Evolutionary conservation across 305 asterid species (phyloP).

Genomic region (Fraxinus greggii): DNA sequence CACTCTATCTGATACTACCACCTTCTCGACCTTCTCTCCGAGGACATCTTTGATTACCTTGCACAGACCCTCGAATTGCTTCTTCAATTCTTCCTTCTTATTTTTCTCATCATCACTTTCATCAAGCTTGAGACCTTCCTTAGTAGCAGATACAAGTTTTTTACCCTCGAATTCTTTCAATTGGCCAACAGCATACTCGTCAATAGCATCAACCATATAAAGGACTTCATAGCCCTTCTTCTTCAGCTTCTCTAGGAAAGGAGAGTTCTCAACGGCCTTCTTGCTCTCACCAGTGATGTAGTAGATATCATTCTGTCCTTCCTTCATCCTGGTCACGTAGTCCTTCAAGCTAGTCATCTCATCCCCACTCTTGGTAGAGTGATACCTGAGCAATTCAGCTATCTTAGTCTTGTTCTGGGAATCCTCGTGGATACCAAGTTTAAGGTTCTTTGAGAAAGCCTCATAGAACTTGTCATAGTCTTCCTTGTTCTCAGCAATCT

Average conservation of each 20-base stretch:
- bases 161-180: not conserved
- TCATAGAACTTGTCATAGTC: not conserved
- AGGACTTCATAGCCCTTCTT: not conserved
- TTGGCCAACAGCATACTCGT: not conserved
- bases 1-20: not conserved
- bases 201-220: not conserved
- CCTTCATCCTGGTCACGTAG: not conserved
- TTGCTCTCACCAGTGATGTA: not conserved
- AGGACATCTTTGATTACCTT: not conserved
- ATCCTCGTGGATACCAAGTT: not conserved
- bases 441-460: not conserved
- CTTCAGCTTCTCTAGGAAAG: not conserved
- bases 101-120: not conserved
- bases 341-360: not conserved
- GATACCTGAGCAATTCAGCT: not conserved
- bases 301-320: not conserved
- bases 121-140: not conserved
- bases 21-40: not conserved
- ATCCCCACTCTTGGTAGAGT: not conserved
- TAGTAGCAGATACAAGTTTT: not conserved
- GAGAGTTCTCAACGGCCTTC: not conserved
- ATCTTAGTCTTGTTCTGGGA: not conserved
- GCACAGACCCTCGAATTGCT: not conserved
- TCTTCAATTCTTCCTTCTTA: not conserved
- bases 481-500: not conserved